Evolutionary conservation across 345 rosid genomes (phyloP), one percentile per base, ranked within the genome.

Genomic region (Salix caprea): DNA sequence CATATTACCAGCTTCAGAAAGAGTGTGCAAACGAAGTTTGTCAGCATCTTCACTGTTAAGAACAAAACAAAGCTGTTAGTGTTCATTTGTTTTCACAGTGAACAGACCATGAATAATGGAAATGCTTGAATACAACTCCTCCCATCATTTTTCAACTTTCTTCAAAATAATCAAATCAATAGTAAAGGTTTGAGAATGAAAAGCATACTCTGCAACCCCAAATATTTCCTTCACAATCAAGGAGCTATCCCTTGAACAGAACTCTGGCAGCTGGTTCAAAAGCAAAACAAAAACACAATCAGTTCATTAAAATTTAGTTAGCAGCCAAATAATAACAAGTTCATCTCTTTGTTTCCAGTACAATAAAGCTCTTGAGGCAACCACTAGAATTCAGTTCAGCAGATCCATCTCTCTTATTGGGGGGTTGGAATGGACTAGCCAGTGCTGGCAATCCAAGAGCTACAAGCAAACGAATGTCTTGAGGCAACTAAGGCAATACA

Each of bases 171-270:
- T 15, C 21, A 71, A 54, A 75, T 67, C 11, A 21, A 67, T 18
- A 72, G 18, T 37, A 50, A 14, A 73, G 73, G 68, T n/a, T 4
- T 11, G 65, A 4, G 62, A 36, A 74, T 30, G 69, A 67, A 67
- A 71, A 39, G 64, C 94, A 77, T 92, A 94, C 97, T 91, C 98
- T 84, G 97, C 78, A 54, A 90, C 99, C 74, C 99, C 98, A 44
- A 92, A 94, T 74, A 96, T 92, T 85, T 96, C 97, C 88, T 96
- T 93, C 65, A 94, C 89, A 36, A 89, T 82, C 46, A 96, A 87
- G 67, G 99, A 92, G 86, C 82, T 87, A 77, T 92, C 94, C 83
- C 87, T 82, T 11, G 87, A 81, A 80, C 97, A 91, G 84, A 96
- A 91, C 83, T 93, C 99, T 48, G 95, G 97, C 84, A 94, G 85